Base-by-base conservation (phyloP, 768 basidiomycete genomes). In the Tulasnella sp. region DNA sequence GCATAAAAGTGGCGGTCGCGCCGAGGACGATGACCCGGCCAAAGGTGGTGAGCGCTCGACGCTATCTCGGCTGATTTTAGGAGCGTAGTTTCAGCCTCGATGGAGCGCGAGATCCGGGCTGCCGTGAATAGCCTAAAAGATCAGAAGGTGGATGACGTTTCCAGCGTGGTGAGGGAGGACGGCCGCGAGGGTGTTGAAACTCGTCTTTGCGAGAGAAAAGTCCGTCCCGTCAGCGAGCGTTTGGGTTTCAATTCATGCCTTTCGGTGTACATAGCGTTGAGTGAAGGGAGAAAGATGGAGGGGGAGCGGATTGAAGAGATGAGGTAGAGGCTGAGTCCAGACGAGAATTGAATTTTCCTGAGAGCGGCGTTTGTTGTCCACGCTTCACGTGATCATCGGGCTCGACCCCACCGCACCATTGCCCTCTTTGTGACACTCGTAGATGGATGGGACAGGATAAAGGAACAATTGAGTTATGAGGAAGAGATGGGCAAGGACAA, bases 11-110 rank as follows among this genome's bases (percentile, higher is more conserved):
- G 76, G 90, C 93, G 1, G 88, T 88, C 38, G 87, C 85, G 39
- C 88, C 88, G 71, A 95, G 80, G 76, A 94, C 80, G 21, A 92
- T 89, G 81, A 91, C 88, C 39, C 94, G 89, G 5, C 94, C 95
- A 75, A 95, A 86, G 71, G 87, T 86, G 85, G 91, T 91, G 27
- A 89, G 81, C 58, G 88, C 86, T 0, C 84, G 82, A 73, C 86
- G 84, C 87, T 88, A 89, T 80, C 84, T 80, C 42, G 83, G 84
- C 9, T n/a, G 39, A 80, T 72, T 39, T 56, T 27, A 56, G 77
- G 44, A 76, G 18, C 7, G 48, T 36, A n/a, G 19, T 10, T n/a
- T 1, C 5, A 14, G 75, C 58, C 48, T 76, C 75, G 31, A 76
- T 39, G n/a, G 75, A 39, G 24, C 31, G 75, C 36, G 44, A 3